A percentile compares a stretch with the other conserved stretches of the same genome.
phyloP scores from a whole-genome alignment of 1,284 basidiomycete genomes.

The Ceratobasidium sp. region DNA sequence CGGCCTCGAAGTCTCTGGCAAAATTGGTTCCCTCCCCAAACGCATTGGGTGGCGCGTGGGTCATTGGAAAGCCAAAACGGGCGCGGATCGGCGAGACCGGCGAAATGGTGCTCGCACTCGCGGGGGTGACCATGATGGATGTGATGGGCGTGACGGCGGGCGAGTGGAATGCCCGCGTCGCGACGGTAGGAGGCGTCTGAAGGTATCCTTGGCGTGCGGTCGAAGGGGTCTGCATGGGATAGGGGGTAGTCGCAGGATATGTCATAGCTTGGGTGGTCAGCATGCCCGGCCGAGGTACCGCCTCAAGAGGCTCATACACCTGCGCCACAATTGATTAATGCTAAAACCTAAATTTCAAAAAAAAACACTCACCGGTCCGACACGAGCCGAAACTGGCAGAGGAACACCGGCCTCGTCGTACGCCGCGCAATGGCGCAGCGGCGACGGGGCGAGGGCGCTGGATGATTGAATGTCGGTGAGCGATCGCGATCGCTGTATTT shows the following conservation, averaged over 20 bases:
- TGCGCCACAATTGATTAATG: neutral
- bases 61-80: conserved; percentile 26
- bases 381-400: neutral
- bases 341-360: too few species aligned
- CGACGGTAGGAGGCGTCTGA: conserved; percentile 1
- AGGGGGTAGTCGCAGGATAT: neutral
- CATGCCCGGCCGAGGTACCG: neutral
- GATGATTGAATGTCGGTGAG: conserved; percentile 2
- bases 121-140: conserved; percentile 16
- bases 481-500: neutral
- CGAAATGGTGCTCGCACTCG: conserved; percentile 21
- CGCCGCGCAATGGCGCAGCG: neutral
- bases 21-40: neutral
- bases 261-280: neutral
- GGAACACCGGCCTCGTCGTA: neutral
- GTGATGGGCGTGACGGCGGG: neutral
- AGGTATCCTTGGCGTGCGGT: neutral
- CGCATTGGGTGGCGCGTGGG: neutral
- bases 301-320: conserved; percentile 26
- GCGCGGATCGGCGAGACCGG: conserved; percentile 6
- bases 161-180: neutral
- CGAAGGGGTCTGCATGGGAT: conserved; percentile 11
- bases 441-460: neutral
- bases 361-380: neutral
- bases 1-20: neutral